Conservation (phyloP, 1,284 basidiomycete species). For the Ceraceosorus guamensis region DNA sequence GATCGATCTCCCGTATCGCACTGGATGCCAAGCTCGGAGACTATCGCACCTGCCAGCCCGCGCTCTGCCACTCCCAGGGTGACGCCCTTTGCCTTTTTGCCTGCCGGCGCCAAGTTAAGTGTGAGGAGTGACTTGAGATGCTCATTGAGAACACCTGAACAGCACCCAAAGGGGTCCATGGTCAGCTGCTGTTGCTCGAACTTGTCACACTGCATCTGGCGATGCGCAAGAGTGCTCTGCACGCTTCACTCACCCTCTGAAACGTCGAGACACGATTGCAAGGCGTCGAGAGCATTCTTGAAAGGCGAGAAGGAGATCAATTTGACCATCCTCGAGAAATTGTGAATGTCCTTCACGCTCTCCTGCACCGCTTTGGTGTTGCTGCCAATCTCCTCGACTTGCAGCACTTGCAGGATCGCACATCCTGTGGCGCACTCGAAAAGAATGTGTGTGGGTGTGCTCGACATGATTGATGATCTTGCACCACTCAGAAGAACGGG, state of each 20-base stretch:
- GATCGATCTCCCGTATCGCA: constrained; percentile 83
- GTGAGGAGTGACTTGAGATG: constrained; percentile 80
- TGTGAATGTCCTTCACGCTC: constrained; percentile 62
- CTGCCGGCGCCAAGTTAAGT: constrained; percentile 72
- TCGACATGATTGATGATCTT: constrained; percentile 30
- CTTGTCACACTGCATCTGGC: constrained; percentile 9
- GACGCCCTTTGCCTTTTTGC: constrained; percentile 67
- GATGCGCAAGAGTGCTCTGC: not conserved
- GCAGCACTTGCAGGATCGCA: constrained; percentile 82
- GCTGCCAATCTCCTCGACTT: constrained; percentile 81
- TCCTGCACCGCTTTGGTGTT: constrained; percentile 76
- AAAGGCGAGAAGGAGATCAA: constrained; percentile 89
- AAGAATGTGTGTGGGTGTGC: constrained; percentile 62
- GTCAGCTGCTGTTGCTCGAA: not conserved
- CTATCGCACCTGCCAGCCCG: constrained; percentile 72
- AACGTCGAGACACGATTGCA: constrained; percentile 93
- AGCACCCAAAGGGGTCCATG: constrained; percentile 1
- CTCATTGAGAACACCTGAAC: constrained; percentile 74
- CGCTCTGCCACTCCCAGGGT: constrained; percentile 77
- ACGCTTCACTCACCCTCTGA: constrained; percentile 70
- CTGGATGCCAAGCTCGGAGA: constrained; percentile 66
- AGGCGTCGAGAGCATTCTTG: constrained; percentile 86
- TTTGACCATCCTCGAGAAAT: constrained; percentile 90
- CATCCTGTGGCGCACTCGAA: constrained; percentile 94
- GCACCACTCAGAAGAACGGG: not conserved